A percentile compares a stretch with the other conserved stretches of the same genome.
These are phyloP conservation scores for Naganishia sp. DNA, from an alignment of 1,284 basidiomycete genomes.

Conservation along the genomic window DNA sequence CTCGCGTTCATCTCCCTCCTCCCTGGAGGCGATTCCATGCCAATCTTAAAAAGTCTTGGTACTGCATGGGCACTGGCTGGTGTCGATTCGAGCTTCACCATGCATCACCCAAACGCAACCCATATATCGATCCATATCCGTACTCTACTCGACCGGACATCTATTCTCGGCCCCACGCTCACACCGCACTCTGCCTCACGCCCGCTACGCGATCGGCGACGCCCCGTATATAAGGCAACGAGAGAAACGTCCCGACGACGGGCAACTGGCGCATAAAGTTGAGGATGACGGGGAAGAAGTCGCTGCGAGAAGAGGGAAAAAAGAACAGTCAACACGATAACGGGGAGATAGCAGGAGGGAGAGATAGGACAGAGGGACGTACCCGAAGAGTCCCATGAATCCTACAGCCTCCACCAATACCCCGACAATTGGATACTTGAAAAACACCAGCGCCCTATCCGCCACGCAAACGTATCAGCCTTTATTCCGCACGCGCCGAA, in stretches of 20 bases:
- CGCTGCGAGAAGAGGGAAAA: conserved; percentile 60
- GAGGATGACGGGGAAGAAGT: conserved; percentile 98
- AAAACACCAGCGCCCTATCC: conserved; percentile 58
- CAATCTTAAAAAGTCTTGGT: too few relatives aligned
- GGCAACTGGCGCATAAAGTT: conserved; percentile 94
- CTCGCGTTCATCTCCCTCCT: too few relatives aligned
- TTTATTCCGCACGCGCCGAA: neutral
- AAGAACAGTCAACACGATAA: neutral
- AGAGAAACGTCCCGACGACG: conserved; percentile 82
- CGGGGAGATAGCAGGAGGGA: neutral
- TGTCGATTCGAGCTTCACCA: too few relatives aligned
- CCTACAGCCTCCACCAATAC: conserved; percentile 93
- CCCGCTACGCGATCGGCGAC: conserved; percentile 51
- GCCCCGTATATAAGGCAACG: conserved; percentile 75
- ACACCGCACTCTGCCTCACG: conserved; percentile 53
- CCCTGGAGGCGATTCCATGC: too few relatives aligned
- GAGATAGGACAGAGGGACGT: conserved; percentile 49
- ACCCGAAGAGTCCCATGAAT: conserved; percentile 98
- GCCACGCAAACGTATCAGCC: neutral
- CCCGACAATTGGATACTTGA: conserved; percentile 91
- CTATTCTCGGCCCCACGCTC: neutral
- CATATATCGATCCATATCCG: neutral
- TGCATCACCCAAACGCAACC: too few relatives aligned
- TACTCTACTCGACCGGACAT: neutral
- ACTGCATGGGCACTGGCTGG: too few relatives aligned